Percentiles rank a stretch among this genome's conserved stretches.
Conservation (phyloP, 352 stramenopile species). For the Phytophthora fragariaefolia region DNA sequence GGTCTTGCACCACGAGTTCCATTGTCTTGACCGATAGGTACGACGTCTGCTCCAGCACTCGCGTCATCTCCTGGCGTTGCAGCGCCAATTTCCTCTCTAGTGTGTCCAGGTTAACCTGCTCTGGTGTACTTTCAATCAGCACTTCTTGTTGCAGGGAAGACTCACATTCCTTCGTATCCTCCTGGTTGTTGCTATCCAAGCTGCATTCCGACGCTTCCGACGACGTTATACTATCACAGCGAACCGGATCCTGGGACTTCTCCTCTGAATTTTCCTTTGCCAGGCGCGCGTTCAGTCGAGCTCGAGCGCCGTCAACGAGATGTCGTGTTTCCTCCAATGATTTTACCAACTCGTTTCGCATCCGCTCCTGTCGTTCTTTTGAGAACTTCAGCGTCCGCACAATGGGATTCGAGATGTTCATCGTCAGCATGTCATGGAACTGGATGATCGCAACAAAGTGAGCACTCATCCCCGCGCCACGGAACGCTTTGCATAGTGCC, state of each 20-base stretch:
- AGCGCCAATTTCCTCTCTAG: slow-evolving; percentile 41
- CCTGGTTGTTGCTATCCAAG: slow-evolving; percentile 27
- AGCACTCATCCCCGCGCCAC: slow-evolving; percentile 5
- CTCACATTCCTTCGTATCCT: not conserved
- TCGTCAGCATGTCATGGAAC: slow-evolving; percentile 46
- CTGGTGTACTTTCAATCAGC: slow-evolving; percentile 14
- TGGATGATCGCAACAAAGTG: slow-evolving; percentile 37
- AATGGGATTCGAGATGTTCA: slow-evolving; percentile 59
- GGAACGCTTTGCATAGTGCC: slow-evolving; percentile 13
- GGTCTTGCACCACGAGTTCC: slow-evolving; percentile 63
- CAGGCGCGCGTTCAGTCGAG: slow-evolving; percentile 5
- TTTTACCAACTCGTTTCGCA: slow-evolving; percentile 47
- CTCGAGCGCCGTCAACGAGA: slow-evolving; percentile 29
- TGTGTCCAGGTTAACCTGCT: slow-evolving; percentile 21
- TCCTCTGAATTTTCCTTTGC: slow-evolving; percentile 4
- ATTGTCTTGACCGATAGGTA: slow-evolving; percentile 58
- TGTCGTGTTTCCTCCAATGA: slow-evolving; percentile 42
- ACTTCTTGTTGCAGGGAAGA: slow-evolving; percentile 19
- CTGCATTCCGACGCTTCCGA: slow-evolving; percentile 27
- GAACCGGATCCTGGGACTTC: slow-evolving; percentile 6
- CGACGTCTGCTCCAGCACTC: slow-evolving; percentile 47
- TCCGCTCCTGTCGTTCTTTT: slow-evolving; percentile 51
- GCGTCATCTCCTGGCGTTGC: slow-evolving; percentile 44
- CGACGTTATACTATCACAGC: slow-evolving; percentile 28
- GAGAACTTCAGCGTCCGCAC: slow-evolving; percentile 60